Base-by-base conservation (phyloP, 2,329 filamentous ascomycete genomes). In the Penicillium thymicola region DNA sequence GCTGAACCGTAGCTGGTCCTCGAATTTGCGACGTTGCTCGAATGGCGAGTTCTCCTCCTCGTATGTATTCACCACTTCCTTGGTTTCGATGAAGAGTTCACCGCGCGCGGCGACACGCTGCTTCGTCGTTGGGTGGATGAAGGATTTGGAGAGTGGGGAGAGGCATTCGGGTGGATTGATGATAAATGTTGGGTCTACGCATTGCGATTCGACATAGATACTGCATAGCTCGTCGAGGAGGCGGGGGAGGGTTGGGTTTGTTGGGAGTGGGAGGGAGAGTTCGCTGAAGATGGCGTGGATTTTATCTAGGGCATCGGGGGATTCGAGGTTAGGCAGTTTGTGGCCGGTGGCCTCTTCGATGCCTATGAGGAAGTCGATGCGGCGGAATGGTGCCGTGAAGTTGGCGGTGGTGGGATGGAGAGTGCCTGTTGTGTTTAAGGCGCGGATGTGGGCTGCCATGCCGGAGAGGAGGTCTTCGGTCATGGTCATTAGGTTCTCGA, bases 21-120 rank as follows among this genome's bases (percentile, higher is more conserved):
- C 75, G 62, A 99, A 92, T 74, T 99, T 99, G 54, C 83, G 81
- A 44, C 89, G 82, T 76, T 99, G 94, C 66, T 88, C 89, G 52
- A 89, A 86, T 0, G 94, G 94, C 50, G 90, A 89, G 73, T 99
- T 99, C 72, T 99, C 94, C 75, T 99, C 94, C 73, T 99, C 94
- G 73, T 99, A 99, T 79, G 93, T 95, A 74, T 99, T 99, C 59
- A 93, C 90, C 32, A 96, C 82, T 71, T 99, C 94, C 53, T 85
- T 85, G 40, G 88, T 86, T 48, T 85, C 78, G 60, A 95, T 84
- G 75, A 96, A 96, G 23, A 96, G 83, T 75, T 97, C 92, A 0
- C 89, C 90, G 6, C 92, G 87, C 0, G 90, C 89, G 1, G 91
- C 88, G 1, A 96, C 85, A 9, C 83, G 75, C 70, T 97, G 92